A percentile compares a stretch with the other conserved stretches of the same genome.
These are phyloP conservation scores for Fagopyrum tataricum DNA, from an alignment of 148 eudicot species.

Conservation along the genomic window DNA sequence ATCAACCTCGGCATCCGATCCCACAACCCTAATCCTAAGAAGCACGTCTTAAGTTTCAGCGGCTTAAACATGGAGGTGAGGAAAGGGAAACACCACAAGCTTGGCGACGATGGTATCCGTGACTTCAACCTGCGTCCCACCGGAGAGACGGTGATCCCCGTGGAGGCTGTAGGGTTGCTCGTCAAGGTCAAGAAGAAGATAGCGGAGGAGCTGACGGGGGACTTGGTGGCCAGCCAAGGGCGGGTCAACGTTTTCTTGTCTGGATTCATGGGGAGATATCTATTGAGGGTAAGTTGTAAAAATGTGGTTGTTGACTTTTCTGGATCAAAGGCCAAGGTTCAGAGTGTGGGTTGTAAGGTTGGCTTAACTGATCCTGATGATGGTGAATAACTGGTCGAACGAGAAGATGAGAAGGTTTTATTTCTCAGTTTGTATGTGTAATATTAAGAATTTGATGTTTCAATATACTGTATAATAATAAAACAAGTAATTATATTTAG, in stretches of 20 bases:
- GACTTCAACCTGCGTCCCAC: not conserved
- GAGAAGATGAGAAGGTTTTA: no score
- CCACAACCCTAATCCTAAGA: no score
- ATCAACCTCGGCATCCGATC: no score
- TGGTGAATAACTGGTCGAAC: not conserved
- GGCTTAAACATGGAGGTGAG: no score
- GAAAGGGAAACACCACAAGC: not conserved
- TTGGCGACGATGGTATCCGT: not conserved
- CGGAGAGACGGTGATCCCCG: not conserved
- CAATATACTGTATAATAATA: no score
- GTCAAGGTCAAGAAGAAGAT: no score
- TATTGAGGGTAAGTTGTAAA: not conserved
- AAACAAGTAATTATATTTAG: no score
- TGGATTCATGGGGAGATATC: no score
- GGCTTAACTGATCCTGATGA: not conserved
- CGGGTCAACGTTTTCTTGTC: not conserved
- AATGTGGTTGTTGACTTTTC: conserved; percentile 1
- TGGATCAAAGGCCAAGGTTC: not conserved
- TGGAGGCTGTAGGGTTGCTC: not conserved
- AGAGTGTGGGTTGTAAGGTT: not conserved
- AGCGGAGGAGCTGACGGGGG: no score
- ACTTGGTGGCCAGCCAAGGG: not conserved
- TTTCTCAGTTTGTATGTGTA: no score
- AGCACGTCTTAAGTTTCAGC: no score
- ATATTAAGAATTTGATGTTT: no score